Conservation (phyloP, 2,329 filamentous ascomycete species). For the Scedosporium aurantiacum region DNA sequence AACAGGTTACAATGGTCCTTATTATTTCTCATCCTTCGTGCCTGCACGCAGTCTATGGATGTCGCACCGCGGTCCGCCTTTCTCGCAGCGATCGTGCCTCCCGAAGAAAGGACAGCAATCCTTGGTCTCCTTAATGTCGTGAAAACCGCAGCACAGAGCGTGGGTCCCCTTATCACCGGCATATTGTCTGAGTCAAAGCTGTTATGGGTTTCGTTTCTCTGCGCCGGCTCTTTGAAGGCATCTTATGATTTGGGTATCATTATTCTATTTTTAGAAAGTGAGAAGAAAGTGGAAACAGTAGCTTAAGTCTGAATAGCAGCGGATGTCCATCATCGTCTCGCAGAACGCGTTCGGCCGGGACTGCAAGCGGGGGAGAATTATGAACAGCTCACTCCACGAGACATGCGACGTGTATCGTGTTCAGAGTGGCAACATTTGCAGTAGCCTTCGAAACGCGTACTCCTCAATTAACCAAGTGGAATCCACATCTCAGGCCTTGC, state of each 20-base stretch:
- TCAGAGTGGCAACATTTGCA: too few species aligned
- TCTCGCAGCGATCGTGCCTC: conserved; percentile 51
- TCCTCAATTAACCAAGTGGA: too few species aligned
- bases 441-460: too few species aligned
- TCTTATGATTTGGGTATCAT: conserved; percentile 49
- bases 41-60: conserved; percentile 58
- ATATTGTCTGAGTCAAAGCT: conserved; percentile 40
- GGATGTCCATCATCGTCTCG: too few species aligned
- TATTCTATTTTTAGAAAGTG: conserved; percentile 26
- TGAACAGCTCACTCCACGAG: too few species aligned
- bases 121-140: conserved; percentile 61
- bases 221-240: conserved; percentile 51
- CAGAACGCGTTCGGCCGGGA: too few species aligned
- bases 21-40: conserved; percentile 48
- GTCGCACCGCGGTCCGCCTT: conserved; percentile 60
- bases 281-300: neutral
- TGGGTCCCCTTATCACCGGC: conserved; percentile 56
- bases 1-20: conserved; percentile 41
- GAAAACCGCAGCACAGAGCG: conserved; percentile 52
- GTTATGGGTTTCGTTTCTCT: conserved; percentile 52
- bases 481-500: too few species aligned
- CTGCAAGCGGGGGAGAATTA: too few species aligned
- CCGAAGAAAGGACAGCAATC: conserved; percentile 57
- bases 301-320: neutral
- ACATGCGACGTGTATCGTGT: too few species aligned